Evolutionary conservation across 345 rosid genomes (phyloP), one percentile per base, ranked within the genome.

Genomic region (Jatropha curcas): DNA sequence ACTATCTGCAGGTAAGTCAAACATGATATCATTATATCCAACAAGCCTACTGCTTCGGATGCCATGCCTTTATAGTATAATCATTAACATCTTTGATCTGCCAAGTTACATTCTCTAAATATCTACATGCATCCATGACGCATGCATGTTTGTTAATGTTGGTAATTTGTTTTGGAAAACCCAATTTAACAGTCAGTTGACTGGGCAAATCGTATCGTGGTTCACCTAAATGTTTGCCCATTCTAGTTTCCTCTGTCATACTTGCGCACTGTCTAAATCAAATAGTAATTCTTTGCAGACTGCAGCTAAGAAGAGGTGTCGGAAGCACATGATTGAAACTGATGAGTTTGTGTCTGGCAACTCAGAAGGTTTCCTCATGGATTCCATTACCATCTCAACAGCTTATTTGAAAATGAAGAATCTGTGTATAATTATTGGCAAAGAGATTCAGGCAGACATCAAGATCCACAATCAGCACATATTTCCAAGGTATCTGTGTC

Each of bases 261-360:
- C 27, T 39, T 19, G 45, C 4, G 8, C 11, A 37, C 11, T 63
- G 31, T 72, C 46, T 59, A 8, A 65, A 41, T 65, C 53, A 63
- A 81, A 45, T 70, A 39, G 2, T 9, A 16, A 63, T 53, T 71
- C 27, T 37, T 57, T 72, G 27, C 74, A 78, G 82, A 69, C 71
- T 25, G 82, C 82, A 70, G 78, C 82, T 20, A 78, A 74, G 71
- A 78, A 74, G 55, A 74, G 82, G 71, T 74, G 82, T n/a, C 74
- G 78, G 6, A 78, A 74, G 39, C 78, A 70, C 78, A 78, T 78
- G 82, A 50, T 74, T 7, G 82, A 78, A 56, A 78, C 82, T n/a
- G 82, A 78, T 48, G 82, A 78, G 50, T 78, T 78, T 39, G 75
- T 78, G 52, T 69, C 77, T 3, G 35, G 61, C 71, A 78, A 74